Evolutionary conservation across 1,284 basidiomycete species (phyloP), one percentile per base, ranked within the genome.

Genomic region (Tilletiopsis washingtonensis): DNA sequence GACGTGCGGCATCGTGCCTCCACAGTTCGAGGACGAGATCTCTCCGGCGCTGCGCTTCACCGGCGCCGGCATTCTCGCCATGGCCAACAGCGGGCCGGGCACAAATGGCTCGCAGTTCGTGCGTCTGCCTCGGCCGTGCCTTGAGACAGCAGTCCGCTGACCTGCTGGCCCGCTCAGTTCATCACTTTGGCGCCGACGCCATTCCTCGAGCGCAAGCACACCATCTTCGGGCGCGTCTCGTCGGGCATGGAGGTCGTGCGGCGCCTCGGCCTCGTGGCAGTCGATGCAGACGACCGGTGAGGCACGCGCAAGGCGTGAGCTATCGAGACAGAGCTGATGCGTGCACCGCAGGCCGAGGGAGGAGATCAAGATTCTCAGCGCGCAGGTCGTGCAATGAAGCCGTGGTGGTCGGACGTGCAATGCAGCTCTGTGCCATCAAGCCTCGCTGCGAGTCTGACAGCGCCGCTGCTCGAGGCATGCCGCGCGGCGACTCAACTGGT

Each of bases 121-220:
- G 29, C 9, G 29, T n/a, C n/a, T n/a, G 29, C 29, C 9, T 34
- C 29, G n/a, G n/a, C n/a, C n/a, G n/a, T n/a, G n/a, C n/a, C n/a
- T n/a, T n/a, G n/a, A n/a, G n/a, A n/a, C n/a, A n/a, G n/a, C n/a
- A n/a, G n/a, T n/a, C n/a, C n/a, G n/a, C n/a, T n/a, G n/a, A n/a
- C n/a, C n/a, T n/a, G n/a, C n/a, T n/a, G n/a, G n/a, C n/a, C n/a
- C n/a, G n/a, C n/a, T n/a, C n/a, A n/a, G n/a, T 89, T 90, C 71
- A 78, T 90, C 59, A 88, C 87, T 4, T 78, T 89, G 7, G 82
- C 83, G 44, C 77, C 82, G 3, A 85, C 83, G 56, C 80, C 83
- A 34, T 89, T 88, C 84, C 74, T 87, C 40, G 81, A 84, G 49
- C 84, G 84, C 26, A 87, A 85, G 73, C 85, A 88, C 66, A 84